Evolutionary conservation across 192 early-diverging fungal species (phyloP), one percentile per base, ranked within the genome.

Genomic region (Backusella tuberculispora): DNA sequence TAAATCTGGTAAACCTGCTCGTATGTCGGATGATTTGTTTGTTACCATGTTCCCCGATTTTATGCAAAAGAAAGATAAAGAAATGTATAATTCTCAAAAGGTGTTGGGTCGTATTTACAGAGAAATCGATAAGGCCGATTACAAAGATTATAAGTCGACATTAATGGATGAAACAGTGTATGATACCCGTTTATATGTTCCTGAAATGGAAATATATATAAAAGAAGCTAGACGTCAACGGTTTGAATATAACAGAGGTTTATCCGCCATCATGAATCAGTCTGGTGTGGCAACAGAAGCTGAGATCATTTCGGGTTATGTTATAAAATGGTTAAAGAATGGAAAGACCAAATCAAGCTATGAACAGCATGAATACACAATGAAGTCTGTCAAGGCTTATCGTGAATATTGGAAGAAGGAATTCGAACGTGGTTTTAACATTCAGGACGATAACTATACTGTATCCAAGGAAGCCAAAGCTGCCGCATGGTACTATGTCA

Each of bases 401-500:
- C 73, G 79, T 14, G 29, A 63, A 7, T 56, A 72, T 6, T 93
- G 83, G 77, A 82, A 82, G 0, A 66, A 73, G 2, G 66, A 81
- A 4, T 89, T 93, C 40, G 85, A 88, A 46, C 48, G 80, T 44
- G 78, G 83, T 41, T 84, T 88, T 72, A 17, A 69, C 24, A 5
- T 40, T 2, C 72, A 76, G 13, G n/a, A 79, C 10, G 56, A 56
- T 0, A 78, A 72, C 13, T 40, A 45, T 44, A 44, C 65, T 4
- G 60, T 44, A 14, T 42, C 56, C 14, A 66, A 85, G 34, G 82
- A 87, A 41, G 80, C 72, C 13, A 89, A 88, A 66, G 90, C 88
- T 0, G 85, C 79, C 5, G 90, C 92, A 0, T 94, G 92, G 92
- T 92, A 94, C 65, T 86, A 89, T 43, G 92, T 87, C 13, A 89